Base-by-base conservation (phyloP, 1,139 yeast species). In the Arxiozyma bovina region DNA sequence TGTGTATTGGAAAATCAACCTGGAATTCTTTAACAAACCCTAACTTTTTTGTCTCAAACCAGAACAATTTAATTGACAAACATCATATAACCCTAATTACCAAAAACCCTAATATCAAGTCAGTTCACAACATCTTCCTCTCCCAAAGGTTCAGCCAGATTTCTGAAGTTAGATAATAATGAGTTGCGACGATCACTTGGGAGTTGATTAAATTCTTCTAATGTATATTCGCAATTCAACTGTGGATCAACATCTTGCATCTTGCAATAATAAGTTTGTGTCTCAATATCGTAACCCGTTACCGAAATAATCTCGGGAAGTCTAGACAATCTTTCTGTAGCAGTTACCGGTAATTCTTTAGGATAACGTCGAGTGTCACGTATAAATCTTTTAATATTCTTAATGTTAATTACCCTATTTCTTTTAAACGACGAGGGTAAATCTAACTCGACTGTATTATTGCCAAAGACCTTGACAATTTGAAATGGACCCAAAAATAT, bases 371-470 rank as follows among this genome's bases (percentile, higher is more conserved):
- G 18, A 1, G 27, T 6, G 11, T 40, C 40, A 11, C 9, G 7
- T 7, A 42, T 22, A 8, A 47, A 47, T 18, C 23, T 34, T n/a
- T 51, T 51, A 6, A 51, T 42, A 21, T 53, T 21, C 40, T 50
- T 38, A 9, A 54, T 34, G 43, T 56, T 56, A 18, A 56, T 49
- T 4, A 48, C 41, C 27, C 54, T 46, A 43, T 52, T 56, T 49
- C 47, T 30, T 47, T 48, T 53, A 12, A 9, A 11, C 1, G 30
- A n/a, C 1, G 58, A 25, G 1, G 55, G 56, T 42, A 57, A 40
- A 41, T 58, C 60, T 22, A 58, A 21, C 21, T 57, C 61, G 30
- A 46, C 51, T 4, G 58, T 52, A 51, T 58, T 57, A 17, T 47
- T 45, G 41, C 34, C 41, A n/a, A 55, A 44, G 22, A 42, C 44